These are phyloP conservation scores for Elongisporangium anandrum DNA, from an alignment of 352 stramenopile genomes.

Conservation along the genomic window DNA sequence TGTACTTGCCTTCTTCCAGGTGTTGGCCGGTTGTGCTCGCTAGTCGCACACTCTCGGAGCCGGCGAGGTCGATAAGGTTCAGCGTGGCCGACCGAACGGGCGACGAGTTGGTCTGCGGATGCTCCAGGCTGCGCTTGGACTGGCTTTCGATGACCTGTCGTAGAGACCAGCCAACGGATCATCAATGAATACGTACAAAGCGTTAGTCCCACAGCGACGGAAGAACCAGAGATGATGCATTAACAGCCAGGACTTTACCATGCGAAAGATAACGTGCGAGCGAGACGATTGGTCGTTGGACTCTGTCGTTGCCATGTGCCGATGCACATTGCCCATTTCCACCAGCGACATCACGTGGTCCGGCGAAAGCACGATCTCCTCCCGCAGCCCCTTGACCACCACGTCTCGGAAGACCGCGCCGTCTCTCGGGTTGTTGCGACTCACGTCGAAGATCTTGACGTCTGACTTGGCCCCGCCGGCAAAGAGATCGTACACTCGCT, in stretches of 20 bases:
- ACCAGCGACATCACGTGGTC: conserved; percentile 86
- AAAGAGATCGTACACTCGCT: conserved; percentile 96
- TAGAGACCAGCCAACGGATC: conserved; percentile 39
- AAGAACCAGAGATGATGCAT: conserved; percentile 12
- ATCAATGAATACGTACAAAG: conserved; percentile 11
- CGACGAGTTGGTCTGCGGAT: conserved; percentile 5
- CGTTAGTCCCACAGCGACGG: conserved; percentile 5
- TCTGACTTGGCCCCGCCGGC: conserved; percentile 53
- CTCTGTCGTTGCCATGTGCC: conserved; percentile 69
- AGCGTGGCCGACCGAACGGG: conserved; percentile 75
- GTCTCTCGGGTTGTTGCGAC: conserved; percentile 28
- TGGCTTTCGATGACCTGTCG: conserved; percentile 72
- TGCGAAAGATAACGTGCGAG: conserved; percentile 75
- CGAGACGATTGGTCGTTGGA: conserved; percentile 78
- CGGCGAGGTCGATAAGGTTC: conserved; percentile 89
- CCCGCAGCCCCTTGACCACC: conserved; percentile 77
- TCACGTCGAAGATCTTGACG: conserved; percentile 75
- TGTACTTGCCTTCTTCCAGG: conserved; percentile 84
- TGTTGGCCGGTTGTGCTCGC: conserved; percentile 75
- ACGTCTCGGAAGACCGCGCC: conserved; percentile 68
- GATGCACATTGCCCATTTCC: conserved; percentile 70
- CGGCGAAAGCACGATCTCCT: conserved; percentile 74
- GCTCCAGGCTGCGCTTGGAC: conserved; percentile 25
- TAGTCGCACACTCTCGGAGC: conserved; percentile 82
- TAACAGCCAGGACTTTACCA: conserved; percentile 21